A percentile compares a stretch with the other conserved stretches of the same genome.
These are phyloP conservation scores for Grifola frondosa DNA, from an alignment of 1,284 basidiomycete genomes.

Conservation along the genomic window DNA sequence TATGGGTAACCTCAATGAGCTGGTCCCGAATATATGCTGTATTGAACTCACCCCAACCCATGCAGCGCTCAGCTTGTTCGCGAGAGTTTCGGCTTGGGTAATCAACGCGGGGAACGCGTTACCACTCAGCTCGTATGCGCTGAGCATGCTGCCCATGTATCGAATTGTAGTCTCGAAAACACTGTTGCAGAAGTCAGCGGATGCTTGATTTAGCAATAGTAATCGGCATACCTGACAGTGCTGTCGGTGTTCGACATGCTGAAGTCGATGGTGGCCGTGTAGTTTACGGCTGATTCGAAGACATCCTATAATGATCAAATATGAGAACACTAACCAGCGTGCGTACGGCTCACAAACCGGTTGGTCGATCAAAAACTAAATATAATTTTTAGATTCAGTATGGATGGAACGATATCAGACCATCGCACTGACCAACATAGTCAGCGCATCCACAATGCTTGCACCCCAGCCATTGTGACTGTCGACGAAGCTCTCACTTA, in stretches of 20 bases:
- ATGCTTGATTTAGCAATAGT: too few species aligned
- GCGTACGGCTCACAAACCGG: too few species aligned
- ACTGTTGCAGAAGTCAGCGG: slow-evolving; percentile 41
- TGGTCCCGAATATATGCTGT: neutral
- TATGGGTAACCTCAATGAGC: slow-evolving; percentile 17
- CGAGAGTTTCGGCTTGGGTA: slow-evolving; percentile 64
- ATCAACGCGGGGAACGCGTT: slow-evolving; percentile 51
- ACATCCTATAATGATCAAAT: too few species aligned
- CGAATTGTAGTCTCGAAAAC: slow-evolving; percentile 90
- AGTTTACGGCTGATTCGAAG: slow-evolving; percentile 53
- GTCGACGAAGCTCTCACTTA: slow-evolving; percentile 50
- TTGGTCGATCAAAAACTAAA: too few species aligned
- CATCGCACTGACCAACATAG: slow-evolving; percentile 65
- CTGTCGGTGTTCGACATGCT: slow-evolving; percentile 47
- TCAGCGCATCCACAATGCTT: slow-evolving; percentile 61
- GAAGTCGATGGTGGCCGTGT: slow-evolving; percentile 54
- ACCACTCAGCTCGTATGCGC: slow-evolving; percentile 80
- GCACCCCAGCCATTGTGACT: slow-evolving; percentile 71
- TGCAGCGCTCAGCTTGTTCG: slow-evolving; percentile 64
- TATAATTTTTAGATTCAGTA: too few species aligned
- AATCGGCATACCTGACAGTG: slow-evolving; percentile 51
- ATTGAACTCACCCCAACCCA: slow-evolving; percentile 48
- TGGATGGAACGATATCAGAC: too few species aligned
- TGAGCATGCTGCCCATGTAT: slow-evolving; percentile 66
- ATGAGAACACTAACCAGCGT: too few species aligned